Evolutionary conservation across 768 basidiomycete species (phyloP).

Genomic region (Lactarius vividus): DNA sequence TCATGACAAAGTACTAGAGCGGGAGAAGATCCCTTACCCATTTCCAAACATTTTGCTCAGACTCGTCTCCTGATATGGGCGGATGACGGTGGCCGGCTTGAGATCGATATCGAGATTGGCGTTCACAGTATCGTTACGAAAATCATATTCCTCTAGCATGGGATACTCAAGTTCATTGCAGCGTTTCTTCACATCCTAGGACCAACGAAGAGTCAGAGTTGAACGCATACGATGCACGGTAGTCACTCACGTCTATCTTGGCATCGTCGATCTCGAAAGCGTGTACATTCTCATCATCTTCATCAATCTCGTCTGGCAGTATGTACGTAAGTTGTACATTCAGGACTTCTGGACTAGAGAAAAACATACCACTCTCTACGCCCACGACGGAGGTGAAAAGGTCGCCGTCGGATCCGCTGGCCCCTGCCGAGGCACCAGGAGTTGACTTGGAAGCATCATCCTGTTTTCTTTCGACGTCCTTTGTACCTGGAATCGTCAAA

Average conservation of each 20-base stretch:
- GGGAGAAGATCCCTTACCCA: conserved; percentile 54
- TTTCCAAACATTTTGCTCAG: conserved; percentile 99
- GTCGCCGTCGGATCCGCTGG: conserved; percentile 57
- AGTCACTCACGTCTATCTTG: conserved; percentile 77
- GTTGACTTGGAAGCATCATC: conserved; percentile 48
- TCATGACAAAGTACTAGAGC: conserved; percentile 11
- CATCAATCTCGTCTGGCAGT: conserved; percentile 84
- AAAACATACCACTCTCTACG: conserved; percentile 71
- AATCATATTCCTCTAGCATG: conserved; percentile 99
- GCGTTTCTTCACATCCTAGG: conserved; percentile 89
- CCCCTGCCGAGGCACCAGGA: conserved; percentile 29
- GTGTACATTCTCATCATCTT: conserved; percentile 96
- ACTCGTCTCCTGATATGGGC: conserved; percentile 98
- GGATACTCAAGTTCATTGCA: conserved; percentile 97
- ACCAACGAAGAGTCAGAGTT: conserved; percentile 11
- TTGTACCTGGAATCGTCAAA: conserved; percentile 83
- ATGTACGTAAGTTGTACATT: conserved; percentile 13
- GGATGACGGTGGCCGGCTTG: conserved; percentile 95
- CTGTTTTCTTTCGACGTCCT: conserved; percentile 69
- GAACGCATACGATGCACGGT: not conserved
- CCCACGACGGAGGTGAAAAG: conserved; percentile 96
- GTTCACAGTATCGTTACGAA: conserved; percentile 94
- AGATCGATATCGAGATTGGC: conserved; percentile 97
- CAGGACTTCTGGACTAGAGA: not conserved
- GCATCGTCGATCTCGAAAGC: conserved; percentile 94